These are phyloP conservation scores for Hericium alpestre DNA, from an alignment of 768 basidiomycete genomes.

Conservation along the genomic window DNA sequence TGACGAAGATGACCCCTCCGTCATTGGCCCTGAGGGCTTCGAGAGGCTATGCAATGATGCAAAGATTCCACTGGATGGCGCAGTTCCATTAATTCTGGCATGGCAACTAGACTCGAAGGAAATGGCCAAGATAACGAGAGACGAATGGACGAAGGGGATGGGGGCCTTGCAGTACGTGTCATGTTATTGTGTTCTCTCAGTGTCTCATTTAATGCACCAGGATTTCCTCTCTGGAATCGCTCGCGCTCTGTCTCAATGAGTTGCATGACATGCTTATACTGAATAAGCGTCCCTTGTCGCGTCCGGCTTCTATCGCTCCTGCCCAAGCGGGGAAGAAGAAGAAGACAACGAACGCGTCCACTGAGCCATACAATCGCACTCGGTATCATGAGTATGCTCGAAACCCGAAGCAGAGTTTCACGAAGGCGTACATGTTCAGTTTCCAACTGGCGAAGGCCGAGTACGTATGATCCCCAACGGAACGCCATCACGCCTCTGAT, in stretches of 20 bases:
- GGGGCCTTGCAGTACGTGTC: constrained; percentile 32
- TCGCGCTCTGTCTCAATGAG: constrained; percentile 45
- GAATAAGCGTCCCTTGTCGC: constrained; percentile 26
- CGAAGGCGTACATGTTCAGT: constrained; percentile 58
- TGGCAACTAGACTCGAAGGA: constrained; percentile 67
- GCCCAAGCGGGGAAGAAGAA: constrained; percentile 24
- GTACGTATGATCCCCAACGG: constrained; percentile 32
- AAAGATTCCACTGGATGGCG: constrained; percentile 62
- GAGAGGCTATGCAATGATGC: constrained; percentile 61
- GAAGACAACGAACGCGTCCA: constrained; percentile 24
- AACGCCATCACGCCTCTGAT: too few relatives aligned
- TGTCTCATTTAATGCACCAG: constrained; percentile 20
- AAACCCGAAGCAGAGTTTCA: constrained; percentile 43
- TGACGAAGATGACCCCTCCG: constrained; percentile 35
- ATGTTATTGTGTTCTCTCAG: constrained; percentile 1
- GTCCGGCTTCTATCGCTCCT: constrained; percentile 11
- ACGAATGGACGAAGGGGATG: constrained; percentile 61
- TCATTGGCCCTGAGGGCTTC: constrained; percentile 67
- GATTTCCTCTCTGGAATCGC: constrained; percentile 36
- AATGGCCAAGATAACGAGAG: constrained; percentile 59
- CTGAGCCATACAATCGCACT: constrained; percentile 41
- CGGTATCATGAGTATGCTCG: constrained; percentile 39
- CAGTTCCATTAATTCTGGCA: constrained; percentile 59
- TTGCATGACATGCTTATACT: constrained; percentile 53
- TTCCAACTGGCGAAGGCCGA: constrained; percentile 62